Evolutionary conservation across 495 filamentous ascomycete species (phyloP), one percentile per base, ranked within the genome.

Genomic region (Cudoniella acicularis): DNA sequence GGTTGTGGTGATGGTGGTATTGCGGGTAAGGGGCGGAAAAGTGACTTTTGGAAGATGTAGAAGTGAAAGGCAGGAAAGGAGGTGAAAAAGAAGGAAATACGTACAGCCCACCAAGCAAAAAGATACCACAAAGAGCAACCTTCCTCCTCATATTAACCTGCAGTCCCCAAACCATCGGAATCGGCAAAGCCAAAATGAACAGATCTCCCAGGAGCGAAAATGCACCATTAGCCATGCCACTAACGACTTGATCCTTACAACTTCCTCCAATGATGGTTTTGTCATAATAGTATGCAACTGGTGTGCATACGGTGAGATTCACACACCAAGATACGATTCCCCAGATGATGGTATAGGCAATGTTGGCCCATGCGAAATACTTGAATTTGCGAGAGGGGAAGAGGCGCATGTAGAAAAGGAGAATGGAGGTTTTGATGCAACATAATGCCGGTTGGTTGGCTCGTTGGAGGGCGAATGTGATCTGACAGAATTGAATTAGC

Each of bases 121-220:
- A 84, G 4, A 85, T 73, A 49, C 75, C 74, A 47, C 80, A 73
- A 1, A 85, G 70, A 20, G 75, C 80, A 4, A 77, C 63, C 53
- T 84, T 84, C 61, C 81, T 79, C 10, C 71, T 72, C 0, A 64
- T 60, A 52, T 71, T 73, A 59, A 85, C 75, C 26, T 83, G 81
- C 17, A 83, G 68, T 40, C 27, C 13, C 50, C 50, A 53, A 36
- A 67, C 57, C 3, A 83, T 62, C 1, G 84, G 72, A 2, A 84
- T 66, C 3, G 82, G 80, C 40, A 85, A 74, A 0, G 80, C 77
- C 0, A 85, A 69, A 45, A 83, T 59, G 53, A 82, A 75, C 42
- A 84, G 4, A 40, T 53, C 50, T 18, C 50, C 50, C 17, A 40
- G 24, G 18, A 53, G 26, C n/a, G 50, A 53, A 11, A 53, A 20